These are phyloP conservation scores for Picea mariana DNA, from an alignment of 83 land plant genomes.

Conservation along the genomic window DNA sequence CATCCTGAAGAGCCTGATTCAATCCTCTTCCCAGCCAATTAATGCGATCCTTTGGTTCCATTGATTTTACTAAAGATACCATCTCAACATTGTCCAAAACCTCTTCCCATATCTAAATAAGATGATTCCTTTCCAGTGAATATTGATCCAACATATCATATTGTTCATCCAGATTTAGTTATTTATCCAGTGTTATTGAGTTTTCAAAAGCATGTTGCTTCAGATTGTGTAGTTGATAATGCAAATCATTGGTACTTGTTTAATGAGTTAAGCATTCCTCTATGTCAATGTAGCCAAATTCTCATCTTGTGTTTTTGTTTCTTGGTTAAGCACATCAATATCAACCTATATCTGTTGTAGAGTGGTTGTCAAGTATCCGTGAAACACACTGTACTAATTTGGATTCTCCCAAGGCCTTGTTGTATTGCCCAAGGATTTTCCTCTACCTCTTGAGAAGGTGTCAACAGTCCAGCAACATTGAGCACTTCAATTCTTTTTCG, in stretches of 20 bases:
- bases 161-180: too few species aligned
- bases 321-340: too few species aligned
- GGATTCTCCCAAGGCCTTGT: constrained; percentile 81
- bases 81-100: constrained; percentile 58
- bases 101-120: constrained; percentile 73
- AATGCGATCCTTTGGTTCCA: constrained; percentile 69
- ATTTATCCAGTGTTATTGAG: too few species aligned
- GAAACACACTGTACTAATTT: constrained; percentile 82
- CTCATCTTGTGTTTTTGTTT: too few species aligned
- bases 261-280: too few species aligned
- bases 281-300: too few species aligned
- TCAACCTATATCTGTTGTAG: too few species aligned
- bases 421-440: constrained; percentile 33
- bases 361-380: constrained; percentile 45
- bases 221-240: too few species aligned
- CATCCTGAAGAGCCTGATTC: too few species aligned
- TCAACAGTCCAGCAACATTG: constrained; percentile 66
- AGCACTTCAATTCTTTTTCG: constrained; percentile 77
- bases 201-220: too few species aligned
- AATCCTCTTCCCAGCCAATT: constrained; percentile 66
- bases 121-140: constrained; percentile 66
- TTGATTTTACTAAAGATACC: constrained; percentile 41
- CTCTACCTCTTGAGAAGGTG: constrained; percentile 58
- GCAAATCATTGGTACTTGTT: too few species aligned
- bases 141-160: constrained; percentile 85